A percentile compares a stretch with the other conserved stretches of the same genome.
These are phyloP conservation scores for Termitomyces sp. DNA, from an alignment of 768 basidiomycete genomes.

Conservation along the genomic window DNA sequence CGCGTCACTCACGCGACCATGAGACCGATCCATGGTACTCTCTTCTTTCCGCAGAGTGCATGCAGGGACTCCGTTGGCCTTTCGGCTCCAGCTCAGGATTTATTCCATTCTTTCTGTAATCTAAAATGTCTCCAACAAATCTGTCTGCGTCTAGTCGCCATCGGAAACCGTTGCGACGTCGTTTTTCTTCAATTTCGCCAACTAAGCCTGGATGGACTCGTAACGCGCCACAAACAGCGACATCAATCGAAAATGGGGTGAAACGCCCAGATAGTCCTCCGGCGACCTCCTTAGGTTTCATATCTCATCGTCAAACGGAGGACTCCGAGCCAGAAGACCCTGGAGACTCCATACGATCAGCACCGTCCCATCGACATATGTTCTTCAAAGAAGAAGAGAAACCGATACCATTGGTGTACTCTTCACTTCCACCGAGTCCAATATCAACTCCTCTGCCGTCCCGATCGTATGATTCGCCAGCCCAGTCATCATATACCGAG, in stretches of 20 bases:
- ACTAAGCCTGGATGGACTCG: constrained; percentile 18
- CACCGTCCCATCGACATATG: constrained; percentile 12
- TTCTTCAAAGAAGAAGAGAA: constrained; percentile 17
- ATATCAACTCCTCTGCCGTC: constrained; percentile 43
- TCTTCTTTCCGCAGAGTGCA: not conserved
- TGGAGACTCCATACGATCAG: constrained; percentile 11
- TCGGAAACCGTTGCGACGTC: constrained; percentile 23
- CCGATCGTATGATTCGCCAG: constrained; percentile 24
- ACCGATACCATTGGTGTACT: constrained; percentile 48
- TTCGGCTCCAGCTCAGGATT: not conserved
- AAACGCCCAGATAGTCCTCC: constrained; percentile 23
- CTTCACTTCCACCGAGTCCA: constrained; percentile 72
- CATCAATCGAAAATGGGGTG: constrained; percentile 6
- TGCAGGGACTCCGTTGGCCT: not conserved
- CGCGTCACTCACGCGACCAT: not conserved
- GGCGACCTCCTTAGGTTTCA: constrained; percentile 14
- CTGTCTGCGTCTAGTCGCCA: constrained; percentile 14
- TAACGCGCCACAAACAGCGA: constrained; percentile 21
- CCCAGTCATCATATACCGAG: constrained; percentile 25
- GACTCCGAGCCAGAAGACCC: constrained; percentile 23
- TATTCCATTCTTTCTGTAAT: not conserved
- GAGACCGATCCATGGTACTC: not conserved
- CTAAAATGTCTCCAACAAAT: not conserved
- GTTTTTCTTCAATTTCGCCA: constrained; percentile 27
- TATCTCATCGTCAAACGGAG: constrained; percentile 20